Percentiles rank a stretch among this genome's conserved stretches.
phyloP scores from a whole-genome alignment of 768 basidiomycete species.

The Boletus tomentosulus region DNA sequence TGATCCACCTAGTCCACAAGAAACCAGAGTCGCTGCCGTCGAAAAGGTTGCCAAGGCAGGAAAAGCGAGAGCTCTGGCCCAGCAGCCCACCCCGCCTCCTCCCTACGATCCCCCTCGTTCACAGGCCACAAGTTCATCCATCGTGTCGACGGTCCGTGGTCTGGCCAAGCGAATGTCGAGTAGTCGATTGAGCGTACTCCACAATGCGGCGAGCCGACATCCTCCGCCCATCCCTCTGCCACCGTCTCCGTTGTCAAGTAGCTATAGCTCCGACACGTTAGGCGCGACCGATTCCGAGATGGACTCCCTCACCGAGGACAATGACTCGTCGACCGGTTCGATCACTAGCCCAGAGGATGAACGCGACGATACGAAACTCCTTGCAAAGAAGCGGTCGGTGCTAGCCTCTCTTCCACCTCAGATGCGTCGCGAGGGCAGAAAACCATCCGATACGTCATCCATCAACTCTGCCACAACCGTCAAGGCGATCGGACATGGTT shows the following conservation, averaged over 20 bases:
- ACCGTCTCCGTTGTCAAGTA: constrained; percentile 33
- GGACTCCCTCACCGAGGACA: constrained; percentile 61
- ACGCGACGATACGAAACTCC: constrained; percentile 24
- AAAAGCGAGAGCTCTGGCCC: constrained; percentile 48
- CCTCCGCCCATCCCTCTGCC: constrained; percentile 13
- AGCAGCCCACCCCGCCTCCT: constrained; percentile 41
- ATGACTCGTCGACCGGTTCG: constrained; percentile 52
- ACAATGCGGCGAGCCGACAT: constrained; percentile 15
- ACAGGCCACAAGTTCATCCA: constrained; percentile 27
- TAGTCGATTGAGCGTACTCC: constrained; percentile 33
- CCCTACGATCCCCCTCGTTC: constrained; percentile 32
- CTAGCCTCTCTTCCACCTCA: constrained; percentile 46
- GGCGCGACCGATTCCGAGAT: constrained; percentile 54
- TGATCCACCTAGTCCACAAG: constrained; percentile 30
- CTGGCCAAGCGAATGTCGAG: constrained; percentile 56
- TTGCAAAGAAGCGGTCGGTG: constrained; percentile 38
- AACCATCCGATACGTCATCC: constrained; percentile 33
- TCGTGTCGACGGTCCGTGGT: constrained; percentile 54
- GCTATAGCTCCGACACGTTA: constrained; percentile 42
- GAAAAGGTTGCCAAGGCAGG: constrained; percentile 52
- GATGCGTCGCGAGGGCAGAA: constrained; percentile 39
- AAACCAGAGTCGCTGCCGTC: constrained; percentile 49
- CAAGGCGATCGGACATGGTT: constrained; percentile 26
- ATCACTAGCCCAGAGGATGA: constrained; percentile 47
- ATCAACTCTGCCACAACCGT: constrained; percentile 34